These are phyloP conservation scores for Boletus vinaceobasis DNA, from an alignment of 768 basidiomycete genomes.

Conservation along the genomic window DNA sequence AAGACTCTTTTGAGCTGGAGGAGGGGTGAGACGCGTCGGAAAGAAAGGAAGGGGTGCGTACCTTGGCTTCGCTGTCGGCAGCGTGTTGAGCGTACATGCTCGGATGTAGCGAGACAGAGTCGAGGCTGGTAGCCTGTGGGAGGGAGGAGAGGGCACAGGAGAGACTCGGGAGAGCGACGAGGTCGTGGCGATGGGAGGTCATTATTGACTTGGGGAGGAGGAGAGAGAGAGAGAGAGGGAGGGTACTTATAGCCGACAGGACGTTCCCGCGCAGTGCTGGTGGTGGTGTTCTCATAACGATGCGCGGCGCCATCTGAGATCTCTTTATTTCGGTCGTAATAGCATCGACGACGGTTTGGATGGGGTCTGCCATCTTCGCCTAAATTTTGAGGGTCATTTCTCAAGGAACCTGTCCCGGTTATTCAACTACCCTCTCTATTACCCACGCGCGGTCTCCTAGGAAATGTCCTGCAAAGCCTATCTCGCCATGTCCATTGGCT, in stretches of 20 bases:
- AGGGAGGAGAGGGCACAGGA: constrained; percentile 65
- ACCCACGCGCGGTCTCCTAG: constrained; percentile 33
- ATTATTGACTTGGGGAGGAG: constrained; percentile 24
- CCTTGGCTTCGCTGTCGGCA: constrained; percentile 76
- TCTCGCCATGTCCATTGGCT: background rate
- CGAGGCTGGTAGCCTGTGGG: constrained; percentile 69
- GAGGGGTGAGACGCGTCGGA: constrained; percentile 8
- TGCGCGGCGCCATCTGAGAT: constrained; percentile 27
- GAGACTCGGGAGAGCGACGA: constrained; percentile 72
- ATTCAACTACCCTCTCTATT: constrained; percentile 2
- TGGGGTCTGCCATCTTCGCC: constrained; percentile 14
- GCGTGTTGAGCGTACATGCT: constrained; percentile 66
- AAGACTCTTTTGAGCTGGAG: constrained; percentile 60
- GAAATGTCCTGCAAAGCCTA: constrained; percentile 11
- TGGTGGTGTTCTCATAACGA: constrained; percentile 21
- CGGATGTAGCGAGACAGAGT: constrained; percentile 62
- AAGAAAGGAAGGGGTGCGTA: constrained; percentile 23
- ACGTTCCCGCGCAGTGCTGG: constrained; percentile 1
- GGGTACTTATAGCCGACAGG: constrained; percentile 16
- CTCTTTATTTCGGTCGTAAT: constrained; percentile 16
- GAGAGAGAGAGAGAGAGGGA: background rate
- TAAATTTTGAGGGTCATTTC: constrained; percentile 31
- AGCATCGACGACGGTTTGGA: constrained; percentile 16
- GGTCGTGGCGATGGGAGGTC: constrained; percentile 38
- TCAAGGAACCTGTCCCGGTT: background rate